phyloP scores from a whole-genome alignment of 306 rosid genomes.

The Cercis canadensis region DNA sequence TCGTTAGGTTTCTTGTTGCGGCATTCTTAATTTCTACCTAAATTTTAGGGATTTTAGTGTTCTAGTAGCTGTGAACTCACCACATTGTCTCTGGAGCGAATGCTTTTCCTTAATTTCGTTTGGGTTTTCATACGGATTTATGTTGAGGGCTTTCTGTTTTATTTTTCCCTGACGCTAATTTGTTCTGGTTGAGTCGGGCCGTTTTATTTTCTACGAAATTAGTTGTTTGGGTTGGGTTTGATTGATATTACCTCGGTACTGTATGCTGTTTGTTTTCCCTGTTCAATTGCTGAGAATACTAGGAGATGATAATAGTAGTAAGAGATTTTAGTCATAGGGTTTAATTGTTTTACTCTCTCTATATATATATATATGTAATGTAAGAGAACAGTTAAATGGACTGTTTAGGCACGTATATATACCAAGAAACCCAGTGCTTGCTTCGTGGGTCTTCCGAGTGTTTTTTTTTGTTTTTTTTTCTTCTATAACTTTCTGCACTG shows the following conservation, averaged over 20 bases:
- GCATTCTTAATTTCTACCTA: background rate
- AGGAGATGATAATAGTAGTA: background rate
- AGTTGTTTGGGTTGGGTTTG: background rate
- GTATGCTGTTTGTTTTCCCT: background rate
- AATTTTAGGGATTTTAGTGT: slow-evolving; percentile 31
- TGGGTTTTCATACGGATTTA: slow-evolving; percentile 13
- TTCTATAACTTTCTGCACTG: no score
- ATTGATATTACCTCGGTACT: background rate
- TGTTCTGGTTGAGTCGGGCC: background rate
- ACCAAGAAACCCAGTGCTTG: slow-evolving; percentile 21
- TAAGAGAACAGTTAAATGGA: slow-evolving; percentile 6
- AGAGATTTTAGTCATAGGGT: slow-evolving; percentile 25
- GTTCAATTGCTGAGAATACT: slow-evolving; percentile 24
- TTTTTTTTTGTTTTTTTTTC: no score
- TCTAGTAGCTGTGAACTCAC: slow-evolving; percentile 7
- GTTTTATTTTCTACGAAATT: background rate
- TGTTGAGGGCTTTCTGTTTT: background rate
- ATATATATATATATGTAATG: background rate
- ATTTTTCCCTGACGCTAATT: slow-evolving; percentile 18
- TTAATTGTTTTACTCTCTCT: background rate
- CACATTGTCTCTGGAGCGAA: slow-evolving; percentile 24
- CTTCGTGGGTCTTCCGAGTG: background rate
- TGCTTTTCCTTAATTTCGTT: background rate
- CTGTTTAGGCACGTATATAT: slow-evolving; percentile 8
- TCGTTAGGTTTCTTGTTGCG: slow-evolving; percentile 18